Evolutionary conservation across 1,284 basidiomycete genomes (phyloP).

Genomic region (Leccinum ponderosum): DNA sequence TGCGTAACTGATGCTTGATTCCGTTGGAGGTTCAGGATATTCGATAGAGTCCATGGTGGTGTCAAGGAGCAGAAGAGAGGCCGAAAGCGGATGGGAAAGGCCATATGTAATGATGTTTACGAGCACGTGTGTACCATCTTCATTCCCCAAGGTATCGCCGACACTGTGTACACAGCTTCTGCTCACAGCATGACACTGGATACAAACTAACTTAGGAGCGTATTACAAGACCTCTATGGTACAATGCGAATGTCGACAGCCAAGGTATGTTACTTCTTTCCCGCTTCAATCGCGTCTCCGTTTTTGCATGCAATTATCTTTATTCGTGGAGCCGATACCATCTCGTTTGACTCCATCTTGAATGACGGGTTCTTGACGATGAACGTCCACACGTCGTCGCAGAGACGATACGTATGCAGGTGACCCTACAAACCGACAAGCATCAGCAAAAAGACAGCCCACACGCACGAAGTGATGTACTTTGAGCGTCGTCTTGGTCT

Average conservation of each 20-base stretch:
- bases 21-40: constrained; percentile 56
- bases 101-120: constrained; percentile 6
- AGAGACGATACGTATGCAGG: constrained; percentile 88
- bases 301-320: constrained; percentile 98
- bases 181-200: constrained; percentile 9
- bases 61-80: constrained; percentile 7
- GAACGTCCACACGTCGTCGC: constrained; percentile 98
- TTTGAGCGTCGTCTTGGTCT: constrained; percentile 90
- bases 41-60: constrained; percentile 16
- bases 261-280: constrained; percentile 44
- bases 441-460: constrained; percentile 5
- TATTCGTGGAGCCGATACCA: constrained; percentile 76
- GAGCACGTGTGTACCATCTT: constrained; percentile 23
- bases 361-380: constrained; percentile 90
- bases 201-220: neutral
- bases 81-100: constrained; percentile 25
- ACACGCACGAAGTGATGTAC: constrained; percentile 37
- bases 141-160: neutral
- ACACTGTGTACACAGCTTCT: constrained; percentile 7
- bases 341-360: constrained; percentile 91
- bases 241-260: constrained; percentile 12
- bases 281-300: constrained; percentile 78
- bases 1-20: constrained; percentile 48
- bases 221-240: constrained; percentile 29
- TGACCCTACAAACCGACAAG: constrained; percentile 61